A percentile compares a stretch with the other conserved stretches of the same genome.
Evolutionary conservation across 306 rosid species (phyloP).

Genomic region (Castanea mollissima): DNA sequence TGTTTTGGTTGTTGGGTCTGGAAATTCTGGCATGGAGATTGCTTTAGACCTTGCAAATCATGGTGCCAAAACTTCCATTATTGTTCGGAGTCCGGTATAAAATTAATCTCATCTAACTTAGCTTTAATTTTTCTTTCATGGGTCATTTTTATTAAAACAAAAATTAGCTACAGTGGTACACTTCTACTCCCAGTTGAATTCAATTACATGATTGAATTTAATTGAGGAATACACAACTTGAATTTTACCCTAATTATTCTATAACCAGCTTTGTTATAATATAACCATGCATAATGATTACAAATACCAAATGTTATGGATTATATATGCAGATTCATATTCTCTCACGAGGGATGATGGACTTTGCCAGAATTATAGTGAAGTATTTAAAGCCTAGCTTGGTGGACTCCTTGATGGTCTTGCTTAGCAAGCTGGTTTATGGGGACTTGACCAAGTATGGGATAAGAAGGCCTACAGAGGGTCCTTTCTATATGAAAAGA

Average conservation of each 20-base stretch:
- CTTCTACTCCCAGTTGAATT: too few relatives aligned
- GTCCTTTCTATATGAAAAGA: conserved; percentile 63
- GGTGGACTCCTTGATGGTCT: conserved; percentile 52
- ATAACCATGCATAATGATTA: not conserved
- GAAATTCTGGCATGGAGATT: conserved; percentile 81
- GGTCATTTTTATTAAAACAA: too few relatives aligned
- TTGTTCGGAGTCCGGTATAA: conserved; percentile 65
- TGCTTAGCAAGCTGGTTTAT: conserved; percentile 44
- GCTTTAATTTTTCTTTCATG: too few relatives aligned
- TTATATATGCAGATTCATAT: conserved; percentile 50
- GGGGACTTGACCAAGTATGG: conserved; percentile 61
- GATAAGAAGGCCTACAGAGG: conserved; percentile 53
- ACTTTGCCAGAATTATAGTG: conserved; percentile 37
- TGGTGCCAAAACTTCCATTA: conserved; percentile 55
- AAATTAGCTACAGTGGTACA: too few relatives aligned
- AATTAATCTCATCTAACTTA: not conserved
- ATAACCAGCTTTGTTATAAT: too few relatives aligned
- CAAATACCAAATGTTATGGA: not conserved
- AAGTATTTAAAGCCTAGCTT: conserved; percentile 37
- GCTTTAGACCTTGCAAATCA: conserved; percentile 52
- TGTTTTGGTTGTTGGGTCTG: conserved; percentile 77
- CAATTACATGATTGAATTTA: too few relatives aligned
- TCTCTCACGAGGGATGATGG: conserved; percentile 43
- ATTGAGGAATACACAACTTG: too few relatives aligned
- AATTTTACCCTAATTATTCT: too few relatives aligned